Evolutionary conservation across 176 grass and related monocot species (phyloP), one percentile per base, ranked within the genome.

Genomic region (Oropetium thomaeum): DNA sequence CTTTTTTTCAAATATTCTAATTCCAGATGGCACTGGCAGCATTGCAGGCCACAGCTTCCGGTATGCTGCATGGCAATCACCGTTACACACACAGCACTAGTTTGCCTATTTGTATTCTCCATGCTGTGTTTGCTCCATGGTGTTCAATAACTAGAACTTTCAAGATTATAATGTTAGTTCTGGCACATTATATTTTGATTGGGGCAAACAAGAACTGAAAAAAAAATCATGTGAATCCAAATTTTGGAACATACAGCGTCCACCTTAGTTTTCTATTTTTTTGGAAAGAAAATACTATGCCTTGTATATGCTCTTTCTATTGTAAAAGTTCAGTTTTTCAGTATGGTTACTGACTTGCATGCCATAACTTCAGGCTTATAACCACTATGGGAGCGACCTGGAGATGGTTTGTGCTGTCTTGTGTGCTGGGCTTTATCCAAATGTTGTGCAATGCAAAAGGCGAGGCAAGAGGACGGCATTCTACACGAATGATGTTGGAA

Each of bases 401-500:
- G 95, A 98, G 86, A 94, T 98, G 91, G 65, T 98, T 75, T 87
- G 81, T 70, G 96, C 91, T 84, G 76, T 94, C 28, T 71, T 98
- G 12, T 92, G 90, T 77, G 96, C 96, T 80, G 91, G 96, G 45
- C 96, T 98, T 45, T 98, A 94, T 58, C 91, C 96, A 10, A 98
- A 94, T 81, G 96, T 98, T 8, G 82, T 94, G 67, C 91, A 98
- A 23, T 94, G 96, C 71, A 98, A 94, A 87, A 94, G 79, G 74
- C 82, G 86, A 71, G 91, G 91, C 70, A 98, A 92, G 84, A 91
- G 89, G 69, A 94, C 84, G 0, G 68, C 82, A 34, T 94, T 92
- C 55, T 94, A 98, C 76, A 98, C 78, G 60, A 92, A 92, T 83
- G 96, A 98, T 75, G 95, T 92, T 61, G 91, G 95, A 62, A 98